Evolutionary conservation across 495 filamentous ascomycete species (phyloP).

Genomic region (Lophium mytilinum): DNA sequence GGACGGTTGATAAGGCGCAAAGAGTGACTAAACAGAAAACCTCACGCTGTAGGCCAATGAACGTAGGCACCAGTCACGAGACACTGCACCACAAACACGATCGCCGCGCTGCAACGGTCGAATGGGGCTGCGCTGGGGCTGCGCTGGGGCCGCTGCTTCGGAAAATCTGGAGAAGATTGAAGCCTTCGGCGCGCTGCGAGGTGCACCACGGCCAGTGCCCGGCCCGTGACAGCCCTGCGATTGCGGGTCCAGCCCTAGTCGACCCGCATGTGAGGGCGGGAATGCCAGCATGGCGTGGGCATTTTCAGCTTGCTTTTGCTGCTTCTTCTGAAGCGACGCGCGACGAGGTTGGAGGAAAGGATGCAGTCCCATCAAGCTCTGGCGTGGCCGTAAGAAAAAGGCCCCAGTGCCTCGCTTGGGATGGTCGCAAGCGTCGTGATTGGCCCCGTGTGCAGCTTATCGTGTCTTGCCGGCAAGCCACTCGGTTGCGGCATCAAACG

Average conservation of each 20-base stretch:
- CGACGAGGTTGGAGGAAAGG: background rate
- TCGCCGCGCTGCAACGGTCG: too few relatives aligned
- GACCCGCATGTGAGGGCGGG: too few relatives aligned
- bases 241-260: too few relatives aligned
- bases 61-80: slow-evolving; percentile 4
- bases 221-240: too few relatives aligned
- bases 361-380: slow-evolving; percentile 1
- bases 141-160: too few relatives aligned
- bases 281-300: background rate
- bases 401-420: background rate
- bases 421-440: background rate
- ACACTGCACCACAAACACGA: background rate
- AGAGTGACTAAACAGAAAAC: background rate
- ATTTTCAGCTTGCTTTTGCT: background rate
- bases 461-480: background rate
- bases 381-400: background rate
- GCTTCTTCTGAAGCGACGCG: background rate
- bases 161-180: too few relatives aligned
- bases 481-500: background rate
- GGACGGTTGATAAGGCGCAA: slow-evolving; percentile 15
- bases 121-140: too few relatives aligned
- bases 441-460: background rate
- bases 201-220: too few relatives aligned
- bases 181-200: too few relatives aligned
- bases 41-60: too few relatives aligned